These are phyloP conservation scores for Trypanosoma platydactyli DNA, from an alignment of 208 protist species.

Conservation along the genomic window DNA sequence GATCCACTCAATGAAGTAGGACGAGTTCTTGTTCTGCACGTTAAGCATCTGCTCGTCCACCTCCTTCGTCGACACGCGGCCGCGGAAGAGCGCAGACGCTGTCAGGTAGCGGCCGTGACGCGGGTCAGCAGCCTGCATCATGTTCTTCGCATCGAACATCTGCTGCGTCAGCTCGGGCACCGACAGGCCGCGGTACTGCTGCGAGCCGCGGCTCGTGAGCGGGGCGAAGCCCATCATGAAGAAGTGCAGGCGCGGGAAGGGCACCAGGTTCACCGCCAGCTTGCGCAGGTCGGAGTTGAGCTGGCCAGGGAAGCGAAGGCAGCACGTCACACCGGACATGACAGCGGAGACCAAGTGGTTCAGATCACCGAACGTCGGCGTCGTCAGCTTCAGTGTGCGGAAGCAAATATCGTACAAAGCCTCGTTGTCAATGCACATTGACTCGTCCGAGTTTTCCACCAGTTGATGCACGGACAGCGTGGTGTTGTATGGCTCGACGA, in stretches of 20 bases:
- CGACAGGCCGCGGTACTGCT: constrained; percentile 88
- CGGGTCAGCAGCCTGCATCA: constrained; percentile 93
- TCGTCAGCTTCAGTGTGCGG: constrained; percentile 96
- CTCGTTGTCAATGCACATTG: constrained; percentile 98
- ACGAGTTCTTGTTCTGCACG: constrained; percentile 95
- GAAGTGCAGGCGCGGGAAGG: constrained; percentile 99
- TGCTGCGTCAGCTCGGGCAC: constrained; percentile 97
- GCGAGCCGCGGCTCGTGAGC: constrained; percentile 85
- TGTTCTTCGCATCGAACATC: constrained; percentile 98
- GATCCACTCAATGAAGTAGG: constrained; percentile 93
- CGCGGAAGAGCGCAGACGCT: constrained; percentile 91
- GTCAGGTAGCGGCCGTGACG: constrained; percentile 65
- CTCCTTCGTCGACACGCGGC: constrained; percentile 96
- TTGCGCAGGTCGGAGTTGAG: constrained; percentile 97
- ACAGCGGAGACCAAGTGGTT: constrained; percentile 96
- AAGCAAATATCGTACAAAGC: constrained; percentile 99
- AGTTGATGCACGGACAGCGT: constrained; percentile 98
- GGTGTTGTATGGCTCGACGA: constrained; percentile 98
- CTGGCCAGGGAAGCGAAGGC: constrained; percentile 97
- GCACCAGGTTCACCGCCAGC: constrained; percentile 97
- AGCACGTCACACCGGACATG: constrained; percentile 96
- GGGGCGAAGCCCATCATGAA: constrained; percentile 98
- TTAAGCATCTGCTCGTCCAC: constrained; percentile 96
- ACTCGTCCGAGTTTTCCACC: constrained; percentile 97
- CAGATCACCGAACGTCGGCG: constrained; percentile 96